Conservation (phyloP, 208 protist genomes). For the Acanthamoeba castellanii region DNA sequence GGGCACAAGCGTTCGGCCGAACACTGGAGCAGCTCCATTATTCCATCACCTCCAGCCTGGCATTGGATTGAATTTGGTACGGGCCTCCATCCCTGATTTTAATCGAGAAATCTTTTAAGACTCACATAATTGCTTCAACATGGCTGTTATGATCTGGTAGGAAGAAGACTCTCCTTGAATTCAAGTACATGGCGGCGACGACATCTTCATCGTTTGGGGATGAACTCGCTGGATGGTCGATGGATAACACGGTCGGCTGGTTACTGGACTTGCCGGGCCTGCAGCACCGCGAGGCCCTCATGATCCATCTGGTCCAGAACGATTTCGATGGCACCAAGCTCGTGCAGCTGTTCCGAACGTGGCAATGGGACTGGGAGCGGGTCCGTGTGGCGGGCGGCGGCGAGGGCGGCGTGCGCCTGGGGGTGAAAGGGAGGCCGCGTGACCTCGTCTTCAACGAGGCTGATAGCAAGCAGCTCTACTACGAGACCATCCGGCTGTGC, state of each 20-base stretch:
- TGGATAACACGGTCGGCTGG: conserved; percentile 54
- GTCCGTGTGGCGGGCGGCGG: background rate
- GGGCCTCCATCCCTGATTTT: too few species aligned
- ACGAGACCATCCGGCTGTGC: conserved; percentile 30
- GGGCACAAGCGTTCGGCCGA: background rate
- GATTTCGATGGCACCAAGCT: conserved; percentile 49
- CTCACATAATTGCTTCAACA: too few species aligned
- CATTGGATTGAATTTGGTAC: too few species aligned
- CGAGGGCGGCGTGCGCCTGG: background rate
- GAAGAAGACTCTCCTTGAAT: too few species aligned
- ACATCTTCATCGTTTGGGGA: conserved; percentile 27
- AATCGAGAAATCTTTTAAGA: too few species aligned
- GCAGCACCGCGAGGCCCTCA: conserved; percentile 1
- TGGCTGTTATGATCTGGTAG: too few species aligned
- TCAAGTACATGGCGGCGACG: background rate
- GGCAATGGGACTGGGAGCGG: conserved; percentile 54
- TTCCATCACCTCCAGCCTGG: too few species aligned
- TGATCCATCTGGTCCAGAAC: conserved; percentile 50
- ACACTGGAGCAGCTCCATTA: background rate
- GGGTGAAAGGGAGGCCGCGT: background rate
- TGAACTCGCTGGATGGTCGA: background rate
- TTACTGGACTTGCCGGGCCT: conserved; percentile 27
- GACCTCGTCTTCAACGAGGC: conserved; percentile 47
- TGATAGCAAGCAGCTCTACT: conserved; percentile 47
- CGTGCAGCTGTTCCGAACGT: conserved; percentile 43